Evolutionary conservation across 2,329 filamentous ascomycete genomes (phyloP).

Genomic region (Colletotrichum spinosum): DNA sequence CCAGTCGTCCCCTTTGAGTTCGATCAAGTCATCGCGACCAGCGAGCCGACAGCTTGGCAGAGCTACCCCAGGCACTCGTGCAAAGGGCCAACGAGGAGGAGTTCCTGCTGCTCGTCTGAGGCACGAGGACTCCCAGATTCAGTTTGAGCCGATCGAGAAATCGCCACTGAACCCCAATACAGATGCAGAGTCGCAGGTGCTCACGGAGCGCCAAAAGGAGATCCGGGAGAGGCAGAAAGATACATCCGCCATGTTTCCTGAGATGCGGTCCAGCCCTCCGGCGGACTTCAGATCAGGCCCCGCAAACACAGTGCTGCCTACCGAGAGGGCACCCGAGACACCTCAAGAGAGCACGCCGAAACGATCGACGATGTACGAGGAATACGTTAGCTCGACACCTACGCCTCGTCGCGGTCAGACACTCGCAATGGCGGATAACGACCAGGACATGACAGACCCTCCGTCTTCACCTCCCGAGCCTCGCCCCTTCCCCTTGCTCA

Average conservation of each 20-base stretch:
- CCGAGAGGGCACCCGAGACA: slow-evolving; percentile 36
- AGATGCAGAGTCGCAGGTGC: slow-evolving; percentile 73
- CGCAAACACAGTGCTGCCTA: slow-evolving; percentile 11
- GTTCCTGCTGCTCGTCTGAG: slow-evolving; percentile 65
- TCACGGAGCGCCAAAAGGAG: slow-evolving; percentile 85
- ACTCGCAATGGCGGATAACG: slow-evolving; percentile 58
- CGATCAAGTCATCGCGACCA: slow-evolving; percentile 47
- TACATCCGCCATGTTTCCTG: slow-evolving; percentile 72
- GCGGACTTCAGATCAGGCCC: slow-evolving; percentile 29
- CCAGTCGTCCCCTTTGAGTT: slow-evolving; percentile 46
- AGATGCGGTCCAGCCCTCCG: slow-evolving; percentile 68
- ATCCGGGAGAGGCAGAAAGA: slow-evolving; percentile 79
- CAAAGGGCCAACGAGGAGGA: slow-evolving; percentile 10
- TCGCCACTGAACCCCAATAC: slow-evolving; percentile 60
- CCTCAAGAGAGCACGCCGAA: slow-evolving; percentile 59
- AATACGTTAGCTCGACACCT: slow-evolving; percentile 70
- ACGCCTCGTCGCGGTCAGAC: slow-evolving; percentile 69
- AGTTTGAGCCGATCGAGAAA: slow-evolving; percentile 77
- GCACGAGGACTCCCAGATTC: slow-evolving; percentile 86
- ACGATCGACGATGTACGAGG: slow-evolving; percentile 55
- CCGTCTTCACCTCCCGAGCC: slow-evolving; percentile 70
- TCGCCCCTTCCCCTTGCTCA: slow-evolving; percentile 62
- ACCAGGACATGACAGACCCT: slow-evolving; percentile 62
- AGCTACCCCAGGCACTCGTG: slow-evolving; percentile 39
- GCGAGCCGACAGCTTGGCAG: slow-evolving; percentile 41